These are phyloP conservation scores for Hamigera avellanea DNA, from an alignment of 495 filamentous ascomycete genomes.

Conservation along the genomic window DNA sequence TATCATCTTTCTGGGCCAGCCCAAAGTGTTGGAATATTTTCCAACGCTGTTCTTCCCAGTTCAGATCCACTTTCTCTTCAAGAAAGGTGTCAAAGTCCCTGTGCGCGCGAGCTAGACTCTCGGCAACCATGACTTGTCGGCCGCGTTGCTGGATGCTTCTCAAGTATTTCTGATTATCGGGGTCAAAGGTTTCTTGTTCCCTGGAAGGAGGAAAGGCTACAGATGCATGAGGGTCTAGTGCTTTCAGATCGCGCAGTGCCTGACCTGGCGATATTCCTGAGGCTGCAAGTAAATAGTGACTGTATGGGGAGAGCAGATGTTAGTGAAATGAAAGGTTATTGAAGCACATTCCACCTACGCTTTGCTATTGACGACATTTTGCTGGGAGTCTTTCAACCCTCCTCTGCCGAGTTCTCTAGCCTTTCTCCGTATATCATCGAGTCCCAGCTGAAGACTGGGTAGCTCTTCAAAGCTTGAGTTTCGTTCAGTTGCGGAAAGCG, in stretches of 20 bases:
- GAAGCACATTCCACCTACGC: constrained; percentile 34
- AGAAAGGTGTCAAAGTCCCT: constrained; percentile 86
- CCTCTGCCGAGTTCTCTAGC: constrained; percentile 63
- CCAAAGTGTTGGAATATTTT: constrained; percentile 95
- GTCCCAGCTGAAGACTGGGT: constrained; percentile 61
- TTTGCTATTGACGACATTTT: constrained; percentile 44
- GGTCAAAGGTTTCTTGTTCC: constrained; percentile 42
- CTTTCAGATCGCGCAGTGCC: constrained; percentile 66
- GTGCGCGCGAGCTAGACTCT: constrained; percentile 74
- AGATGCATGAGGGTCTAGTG: constrained; percentile 36
- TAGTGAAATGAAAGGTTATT: no score
- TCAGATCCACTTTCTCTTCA: constrained; percentile 85
- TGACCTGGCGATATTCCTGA: constrained; percentile 76
- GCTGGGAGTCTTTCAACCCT: constrained; percentile 30
- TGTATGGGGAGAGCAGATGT: constrained; percentile 8
- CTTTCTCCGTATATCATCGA: constrained; percentile 77
- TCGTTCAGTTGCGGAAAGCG: constrained; percentile 24
- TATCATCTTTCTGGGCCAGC: constrained; percentile 52
- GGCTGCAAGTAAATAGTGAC: constrained; percentile 76
- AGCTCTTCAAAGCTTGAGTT: constrained; percentile 35
- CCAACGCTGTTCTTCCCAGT: constrained; percentile 89
- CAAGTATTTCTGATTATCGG: constrained; percentile 75
- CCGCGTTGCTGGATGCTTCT: constrained; percentile 78
- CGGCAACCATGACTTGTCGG: constrained; percentile 78
- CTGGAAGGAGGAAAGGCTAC: constrained; percentile 26